phyloP scores from a whole-genome alignment of 1,139 yeast genomes.

The Magnusiomyces tetraspermus region DNA sequence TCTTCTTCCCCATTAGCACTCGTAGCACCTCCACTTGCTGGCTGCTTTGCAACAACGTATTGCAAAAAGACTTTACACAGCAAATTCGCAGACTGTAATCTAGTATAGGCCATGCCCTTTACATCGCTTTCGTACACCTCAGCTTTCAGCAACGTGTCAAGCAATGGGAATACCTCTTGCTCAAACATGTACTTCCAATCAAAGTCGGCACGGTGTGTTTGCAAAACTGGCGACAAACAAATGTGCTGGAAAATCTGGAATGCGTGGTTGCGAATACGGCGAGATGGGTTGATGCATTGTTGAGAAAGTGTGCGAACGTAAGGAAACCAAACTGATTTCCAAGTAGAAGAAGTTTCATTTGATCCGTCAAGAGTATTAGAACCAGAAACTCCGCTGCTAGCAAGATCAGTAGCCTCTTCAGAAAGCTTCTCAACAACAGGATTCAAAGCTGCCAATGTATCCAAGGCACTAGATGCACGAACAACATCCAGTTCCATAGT shows the following conservation, averaged over 20 bases:
- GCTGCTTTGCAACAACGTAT: slow-evolving; percentile 29
- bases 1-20: slow-evolving; percentile 30
- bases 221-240: slow-evolving; percentile 34
- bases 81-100: slow-evolving; percentile 55
- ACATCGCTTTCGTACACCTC: slow-evolving; percentile 60
- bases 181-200: slow-evolving; percentile 44
- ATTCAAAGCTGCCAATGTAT: slow-evolving; percentile 22
- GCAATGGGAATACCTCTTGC: slow-evolving; percentile 63
- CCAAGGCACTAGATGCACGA: slow-evolving; percentile 53
- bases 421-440: slow-evolving; percentile 8
- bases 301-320: slow-evolving; percentile 58
- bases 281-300: slow-evolving; percentile 82
- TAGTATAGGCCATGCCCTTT: slow-evolving; percentile 54
- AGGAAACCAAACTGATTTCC: slow-evolving; percentile 21
- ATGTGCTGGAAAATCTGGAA: slow-evolving; percentile 40
- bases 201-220: slow-evolving; percentile 17
- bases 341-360: slow-evolving; percentile 1
- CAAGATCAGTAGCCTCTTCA: background rate
- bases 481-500: slow-evolving; percentile 40
- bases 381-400: no score
- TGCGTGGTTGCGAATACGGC: slow-evolving; percentile 63
- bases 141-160: slow-evolving; percentile 54
- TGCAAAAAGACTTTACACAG: slow-evolving; percentile 67
- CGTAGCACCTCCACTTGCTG: background rate
- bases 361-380: no score